Percentiles rank a stretch among this genome's conserved stretches.
Evolutionary conservation across 768 basidiomycete species (phyloP).

Genomic region (Hysterangium stoloniferum): DNA sequence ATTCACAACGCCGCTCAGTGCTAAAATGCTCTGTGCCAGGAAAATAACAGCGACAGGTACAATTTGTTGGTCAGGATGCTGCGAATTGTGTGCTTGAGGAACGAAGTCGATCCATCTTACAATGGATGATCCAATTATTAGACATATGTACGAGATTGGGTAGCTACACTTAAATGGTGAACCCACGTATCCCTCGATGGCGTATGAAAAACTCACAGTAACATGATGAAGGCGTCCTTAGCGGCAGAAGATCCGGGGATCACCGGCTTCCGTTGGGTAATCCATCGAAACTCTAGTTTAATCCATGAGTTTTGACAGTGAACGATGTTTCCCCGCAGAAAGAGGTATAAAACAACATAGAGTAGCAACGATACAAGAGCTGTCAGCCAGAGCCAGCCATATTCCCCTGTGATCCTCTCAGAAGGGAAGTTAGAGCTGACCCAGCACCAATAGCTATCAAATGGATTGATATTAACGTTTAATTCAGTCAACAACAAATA

Average conservation of each 20-base stretch:
- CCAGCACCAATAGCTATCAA: not conserved
- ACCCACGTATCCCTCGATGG: too few relatives aligned
- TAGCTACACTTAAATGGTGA: not conserved
- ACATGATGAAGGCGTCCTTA: too few relatives aligned
- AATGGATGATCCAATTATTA: not conserved
- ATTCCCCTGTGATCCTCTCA: not conserved
- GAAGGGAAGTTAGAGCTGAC: not conserved
- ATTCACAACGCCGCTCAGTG: not conserved
- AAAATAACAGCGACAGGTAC: not conserved
- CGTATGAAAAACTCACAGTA: not conserved
- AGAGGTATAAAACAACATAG: not conserved
- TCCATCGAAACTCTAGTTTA: not conserved
- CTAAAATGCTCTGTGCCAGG: not conserved
- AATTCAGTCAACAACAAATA: not conserved
- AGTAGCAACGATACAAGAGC: not conserved
- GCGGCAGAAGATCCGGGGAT: not conserved
- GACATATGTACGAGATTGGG: not conserved
- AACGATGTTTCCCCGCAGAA: not conserved
- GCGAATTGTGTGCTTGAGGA: not conserved
- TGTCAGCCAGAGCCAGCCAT: not conserved
- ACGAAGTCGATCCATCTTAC: not conserved
- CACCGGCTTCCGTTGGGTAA: not conserved
- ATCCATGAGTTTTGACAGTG: not conserved
- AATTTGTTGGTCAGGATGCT: not conserved
- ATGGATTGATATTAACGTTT: not conserved